Evolutionary conservation across 768 basidiomycete species (phyloP), one percentile per base, ranked within the genome.

Genomic region (Trametes punicea): DNA sequence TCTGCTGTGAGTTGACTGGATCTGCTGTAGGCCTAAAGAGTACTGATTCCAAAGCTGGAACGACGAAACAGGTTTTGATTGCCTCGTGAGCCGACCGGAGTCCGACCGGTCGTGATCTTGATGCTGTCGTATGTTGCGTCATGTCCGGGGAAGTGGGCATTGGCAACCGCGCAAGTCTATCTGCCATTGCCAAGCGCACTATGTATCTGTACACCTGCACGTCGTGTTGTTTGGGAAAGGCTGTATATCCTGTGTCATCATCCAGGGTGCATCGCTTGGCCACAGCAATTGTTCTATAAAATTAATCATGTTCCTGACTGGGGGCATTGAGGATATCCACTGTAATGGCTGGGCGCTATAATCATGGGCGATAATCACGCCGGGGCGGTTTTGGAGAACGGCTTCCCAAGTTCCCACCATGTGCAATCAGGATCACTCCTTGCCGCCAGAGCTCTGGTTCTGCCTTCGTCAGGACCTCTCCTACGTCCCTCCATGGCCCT

Each of bases 1-100:
- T 94, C 92, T 51, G 93, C 94, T 48, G 93, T 93, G 39, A 46
- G 57, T 60, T 23, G 23, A 40, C 45, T 46, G 15, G 31, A 36
- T 9, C 13, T 36, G 9, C 34, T 7, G 7, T 36, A 15, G 34
- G 5, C 15, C 6, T 15, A 10, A n/a, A 36, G 13, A 8, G 34
- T 5, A 15, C 34, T 36, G 34, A 36, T 16, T 15, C 15, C 34
- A 15, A 16, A 36, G n/a, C 15, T 36, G 9, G 51, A 18, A 16
- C 40, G 20, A 53, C 33, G 25, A 30, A 27, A 39, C 55, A 68
- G 67, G 67, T 68, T 25, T 55, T 67, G 51, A 65, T 69, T 38
- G 67, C 65, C 39, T 61, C 57, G 21, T 66, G 57, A 59, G 38
- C 20, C 36, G 9, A 46, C 7, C 5, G 41, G 18, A 54, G 56